Conservation (phyloP, 78 protist genomes). For the Salpingoeca rosetta region DNA sequence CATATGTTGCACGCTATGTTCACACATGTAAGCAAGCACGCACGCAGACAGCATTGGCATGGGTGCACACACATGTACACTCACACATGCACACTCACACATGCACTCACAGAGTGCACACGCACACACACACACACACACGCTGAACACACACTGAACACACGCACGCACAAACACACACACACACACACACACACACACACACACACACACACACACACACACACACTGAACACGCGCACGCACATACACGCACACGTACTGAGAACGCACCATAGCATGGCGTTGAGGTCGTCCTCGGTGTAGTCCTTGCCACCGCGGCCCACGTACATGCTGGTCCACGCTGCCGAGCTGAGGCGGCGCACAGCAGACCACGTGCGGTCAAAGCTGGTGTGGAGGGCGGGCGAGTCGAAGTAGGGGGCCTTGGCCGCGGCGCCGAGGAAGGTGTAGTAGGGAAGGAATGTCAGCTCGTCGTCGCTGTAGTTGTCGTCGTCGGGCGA, state of each 20-base stretch:
- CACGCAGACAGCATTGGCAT: neutral
- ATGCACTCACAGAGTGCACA: too few relatives aligned
- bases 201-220: too few relatives aligned
- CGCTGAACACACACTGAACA: too few relatives aligned
- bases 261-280: neutral
- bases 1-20: too few relatives aligned
- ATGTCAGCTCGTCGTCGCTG: conserved; percentile 22
- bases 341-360: neutral
- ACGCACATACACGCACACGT: too few relatives aligned
- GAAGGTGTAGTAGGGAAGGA: conserved; percentile 1
- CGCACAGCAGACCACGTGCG: neutral
- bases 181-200: too few relatives aligned
- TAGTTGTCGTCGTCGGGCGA: conserved; percentile 2
- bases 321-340: neutral
- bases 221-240: too few relatives aligned
- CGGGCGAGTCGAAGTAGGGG: neutral
- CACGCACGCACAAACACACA: too few relatives aligned
- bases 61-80: too few relatives aligned
- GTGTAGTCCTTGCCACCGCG: neutral
- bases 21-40: neutral
- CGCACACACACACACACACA: too few relatives aligned
- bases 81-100: too few relatives aligned
- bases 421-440: neutral
- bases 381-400: neutral
- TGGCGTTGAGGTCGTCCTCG: neutral